A percentile compares a stretch with the other conserved stretches of the same genome.
Conservation (phyloP, 1,284 basidiomycete genomes). For the Melampsora americana region DNA sequence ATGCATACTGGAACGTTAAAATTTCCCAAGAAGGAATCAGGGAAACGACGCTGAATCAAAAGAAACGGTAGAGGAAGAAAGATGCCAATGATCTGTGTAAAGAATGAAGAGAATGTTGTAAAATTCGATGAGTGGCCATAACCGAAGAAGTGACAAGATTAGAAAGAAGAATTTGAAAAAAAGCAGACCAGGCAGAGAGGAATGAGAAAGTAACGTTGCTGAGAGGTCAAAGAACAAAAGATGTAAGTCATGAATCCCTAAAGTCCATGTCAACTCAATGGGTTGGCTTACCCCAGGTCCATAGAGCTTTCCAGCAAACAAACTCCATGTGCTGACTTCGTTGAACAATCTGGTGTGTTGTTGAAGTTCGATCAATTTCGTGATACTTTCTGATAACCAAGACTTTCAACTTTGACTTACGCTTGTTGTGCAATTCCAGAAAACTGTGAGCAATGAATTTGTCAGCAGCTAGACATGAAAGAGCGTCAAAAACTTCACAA, state of each 20-base stretch:
- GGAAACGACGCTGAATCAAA: slow-evolving; percentile 18
- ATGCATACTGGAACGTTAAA: slow-evolving; percentile 38
- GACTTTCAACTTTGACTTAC: slow-evolving; percentile 7
- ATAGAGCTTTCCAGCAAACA: slow-evolving; percentile 31
- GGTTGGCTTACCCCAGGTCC: slow-evolving; percentile 37
- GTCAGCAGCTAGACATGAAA: neutral
- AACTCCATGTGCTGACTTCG: slow-evolving; percentile 44
- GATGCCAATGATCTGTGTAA: slow-evolving; percentile 25
- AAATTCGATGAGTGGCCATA: neutral
- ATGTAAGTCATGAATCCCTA: too few species aligned
- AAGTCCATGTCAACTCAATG: neutral
- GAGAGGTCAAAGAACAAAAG: neutral
- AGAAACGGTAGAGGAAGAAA: slow-evolving; percentile 38
- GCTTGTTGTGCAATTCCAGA: slow-evolving; percentile 40
- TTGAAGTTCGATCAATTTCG: neutral
- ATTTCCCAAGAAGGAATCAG: slow-evolving; percentile 20
- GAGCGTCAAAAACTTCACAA: neutral
- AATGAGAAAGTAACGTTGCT: slow-evolving; percentile 43
- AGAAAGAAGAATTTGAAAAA: neutral
- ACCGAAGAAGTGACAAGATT: too few species aligned
- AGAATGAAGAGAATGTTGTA: neutral
- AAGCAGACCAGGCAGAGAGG: slow-evolving; percentile 31
- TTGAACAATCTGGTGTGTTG: slow-evolving; percentile 34
- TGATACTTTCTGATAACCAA: neutral
- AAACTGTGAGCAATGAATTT: slow-evolving; percentile 13